phyloP scores from a whole-genome alignment of 164 flowering plant genomes.

The Aristolochia fimbriata region DNA sequence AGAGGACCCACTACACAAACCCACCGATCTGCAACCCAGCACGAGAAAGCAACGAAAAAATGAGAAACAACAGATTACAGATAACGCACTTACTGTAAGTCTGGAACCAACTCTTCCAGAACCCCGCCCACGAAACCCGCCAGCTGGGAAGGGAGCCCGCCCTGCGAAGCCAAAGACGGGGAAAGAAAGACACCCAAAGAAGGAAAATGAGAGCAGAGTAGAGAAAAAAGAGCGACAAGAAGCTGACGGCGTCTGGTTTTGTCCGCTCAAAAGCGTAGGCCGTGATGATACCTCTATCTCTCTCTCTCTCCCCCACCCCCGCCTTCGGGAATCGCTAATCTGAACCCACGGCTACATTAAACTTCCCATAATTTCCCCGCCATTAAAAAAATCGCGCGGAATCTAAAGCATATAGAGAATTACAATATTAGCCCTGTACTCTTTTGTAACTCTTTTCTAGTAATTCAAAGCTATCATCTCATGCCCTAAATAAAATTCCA shows the following conservation, averaged over 20 bases:
- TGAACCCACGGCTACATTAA: too few relatives aligned
- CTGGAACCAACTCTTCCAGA: background rate
- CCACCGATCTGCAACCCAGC: background rate
- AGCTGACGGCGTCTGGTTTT: constrained; percentile 5
- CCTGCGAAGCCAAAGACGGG: constrained; percentile 13
- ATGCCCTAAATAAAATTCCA: too few relatives aligned
- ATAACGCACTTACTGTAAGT: background rate
- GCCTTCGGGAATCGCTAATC: too few relatives aligned
- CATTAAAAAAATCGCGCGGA: too few relatives aligned
- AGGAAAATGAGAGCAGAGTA: background rate
- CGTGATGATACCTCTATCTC: background rate
- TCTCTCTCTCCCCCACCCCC: too few relatives aligned
- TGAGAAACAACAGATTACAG: background rate
- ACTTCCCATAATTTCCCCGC: too few relatives aligned
- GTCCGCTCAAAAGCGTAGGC: constrained; percentile 1
- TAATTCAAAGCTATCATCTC: too few relatives aligned
- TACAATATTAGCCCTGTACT: too few relatives aligned
- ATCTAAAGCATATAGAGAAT: too few relatives aligned
- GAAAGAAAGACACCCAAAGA: background rate
- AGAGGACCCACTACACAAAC: background rate
- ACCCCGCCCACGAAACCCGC: constrained; percentile 5
- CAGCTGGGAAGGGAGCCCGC: constrained; percentile 6
- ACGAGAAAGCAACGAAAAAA: too few relatives aligned
- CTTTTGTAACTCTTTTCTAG: too few relatives aligned
- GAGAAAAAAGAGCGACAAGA: constrained; percentile 1